Base-by-base conservation (phyloP, 2,329 filamentous ascomycete genomes). In the Thelonectria olida region DNA sequence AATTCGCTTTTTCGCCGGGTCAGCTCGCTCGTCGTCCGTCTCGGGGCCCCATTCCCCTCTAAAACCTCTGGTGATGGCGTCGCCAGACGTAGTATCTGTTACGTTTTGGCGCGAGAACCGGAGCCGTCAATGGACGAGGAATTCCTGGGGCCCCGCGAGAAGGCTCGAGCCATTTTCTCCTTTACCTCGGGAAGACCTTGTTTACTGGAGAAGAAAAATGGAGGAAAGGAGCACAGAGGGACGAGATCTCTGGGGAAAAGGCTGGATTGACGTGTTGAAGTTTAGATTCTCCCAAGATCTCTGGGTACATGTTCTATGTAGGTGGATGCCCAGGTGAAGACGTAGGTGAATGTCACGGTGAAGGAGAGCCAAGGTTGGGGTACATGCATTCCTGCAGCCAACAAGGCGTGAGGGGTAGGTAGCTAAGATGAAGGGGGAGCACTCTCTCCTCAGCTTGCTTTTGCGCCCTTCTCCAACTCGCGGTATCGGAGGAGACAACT, bases 131-230 rank as follows among this genome's bases (percentile, higher is more conserved):
- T 41, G 42, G 36, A 50, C 38, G 39, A 58, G 28, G 25, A 45
- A 52, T 67, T 70, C 65, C 61, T 63, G 68, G 68, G 68, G 68
- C 68, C 68, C 68, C 68, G 66, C 64, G 67, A 68, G 28, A 31
- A 31, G 28, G 64, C 38, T 60, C 51, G 27, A 60, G 45, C 58
- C 38, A 39, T 31, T 56, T 50, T 3, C 19, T 20, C 31, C 15
- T 42, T 45, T 45, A 47, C 63, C 25, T 48, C 42, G 54, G 39
- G 52, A 55, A 42, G n/a, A 31, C 50, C 53, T 68, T 62, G 61
- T 64, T 62, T 66, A 42, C 64, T 70, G 68, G 68, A 69, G 64
- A 61, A 65, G 28, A 27, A 23, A 65, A 41, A 52, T 58, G 39
- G 52, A 51, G 63, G 31, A 28, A 27, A 50, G 51, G 65, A 31